Evolutionary conservation across 352 stramenopile genomes (phyloP).

Genomic region (Phytophthora rubi): DNA sequence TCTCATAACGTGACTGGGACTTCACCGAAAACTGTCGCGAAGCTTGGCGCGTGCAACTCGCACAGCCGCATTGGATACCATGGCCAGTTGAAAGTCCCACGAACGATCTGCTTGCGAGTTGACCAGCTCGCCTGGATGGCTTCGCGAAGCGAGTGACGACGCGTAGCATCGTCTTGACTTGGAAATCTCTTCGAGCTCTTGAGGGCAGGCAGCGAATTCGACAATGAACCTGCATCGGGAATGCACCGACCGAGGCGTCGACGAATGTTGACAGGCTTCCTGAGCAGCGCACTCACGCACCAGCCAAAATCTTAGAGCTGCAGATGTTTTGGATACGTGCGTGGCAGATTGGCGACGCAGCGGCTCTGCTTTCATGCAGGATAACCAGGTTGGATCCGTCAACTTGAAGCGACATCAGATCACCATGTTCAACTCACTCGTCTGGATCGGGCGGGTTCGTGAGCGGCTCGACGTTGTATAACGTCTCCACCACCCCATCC

Average conservation of each 20-base stretch:
- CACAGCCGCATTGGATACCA: slow-evolving; percentile 17
- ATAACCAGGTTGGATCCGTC: slow-evolving; percentile 22
- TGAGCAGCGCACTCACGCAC: neutral
- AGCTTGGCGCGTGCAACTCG: slow-evolving; percentile 15
- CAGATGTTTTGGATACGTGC: neutral
- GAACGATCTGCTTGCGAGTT: slow-evolving; percentile 25
- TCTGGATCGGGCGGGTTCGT: slow-evolving; percentile 34
- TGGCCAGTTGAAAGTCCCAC: slow-evolving; percentile 17
- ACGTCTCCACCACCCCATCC: slow-evolving; percentile 50
- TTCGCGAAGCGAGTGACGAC: slow-evolving; percentile 26
- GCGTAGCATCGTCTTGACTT: slow-evolving; percentile 26
- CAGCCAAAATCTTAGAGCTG: neutral
- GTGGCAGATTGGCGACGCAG: slow-evolving; percentile 15
- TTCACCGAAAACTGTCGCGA: slow-evolving; percentile 39
- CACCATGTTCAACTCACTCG: neutral
- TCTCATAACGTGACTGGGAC: slow-evolving; percentile 49
- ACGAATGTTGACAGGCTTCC: slow-evolving; percentile 11
- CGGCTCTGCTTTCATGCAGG: slow-evolving; percentile 10
- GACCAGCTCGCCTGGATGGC: slow-evolving; percentile 19
- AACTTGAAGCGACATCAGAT: slow-evolving; percentile 24
- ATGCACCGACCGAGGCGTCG: neutral
- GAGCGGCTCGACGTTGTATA: slow-evolving; percentile 46
- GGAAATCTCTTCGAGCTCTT: slow-evolving; percentile 1
- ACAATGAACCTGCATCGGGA: slow-evolving; percentile 9
- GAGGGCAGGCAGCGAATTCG: neutral